These are phyloP conservation scores for Trichosporon sp. DNA, from an alignment of 1,284 basidiomycete species.

Conservation along the genomic window DNA sequence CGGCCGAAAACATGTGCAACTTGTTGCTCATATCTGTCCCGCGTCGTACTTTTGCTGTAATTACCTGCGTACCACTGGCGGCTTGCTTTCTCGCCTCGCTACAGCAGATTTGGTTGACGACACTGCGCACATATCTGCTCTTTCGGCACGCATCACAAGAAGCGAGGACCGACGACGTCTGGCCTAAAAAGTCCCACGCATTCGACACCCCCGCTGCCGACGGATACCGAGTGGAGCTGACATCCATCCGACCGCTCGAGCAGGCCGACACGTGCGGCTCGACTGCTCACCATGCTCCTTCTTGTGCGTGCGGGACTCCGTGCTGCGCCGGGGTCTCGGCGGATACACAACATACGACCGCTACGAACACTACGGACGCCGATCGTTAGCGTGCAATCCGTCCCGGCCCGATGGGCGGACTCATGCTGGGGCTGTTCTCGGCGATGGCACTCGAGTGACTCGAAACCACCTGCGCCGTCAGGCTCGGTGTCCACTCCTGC, in stretches of 20 bases:
- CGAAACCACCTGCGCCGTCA: neutral
- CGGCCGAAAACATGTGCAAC: neutral
- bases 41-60: neutral
- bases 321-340: neutral
- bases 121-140: neutral
- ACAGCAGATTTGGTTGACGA: neutral
- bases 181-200: neutral
- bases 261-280: neutral
- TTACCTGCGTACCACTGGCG: neutral
- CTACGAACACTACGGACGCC: neutral
- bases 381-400: neutral
- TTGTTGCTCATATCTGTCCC: neutral
- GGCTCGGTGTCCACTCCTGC: neutral
- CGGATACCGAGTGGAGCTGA: neutral
- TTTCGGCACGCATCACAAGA: neutral
- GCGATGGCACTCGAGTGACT: neutral
- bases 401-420: neutral
- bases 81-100: neutral
- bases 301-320: neutral
- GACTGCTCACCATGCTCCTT: neutral
- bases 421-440: neutral
- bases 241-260: neutral
- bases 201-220: neutral
- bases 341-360: neutral
- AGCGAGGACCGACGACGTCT: neutral